Evolutionary conservation across 768 basidiomycete species (phyloP), one percentile per base, ranked within the genome.

Genomic region (Leccinum boreale): DNA sequence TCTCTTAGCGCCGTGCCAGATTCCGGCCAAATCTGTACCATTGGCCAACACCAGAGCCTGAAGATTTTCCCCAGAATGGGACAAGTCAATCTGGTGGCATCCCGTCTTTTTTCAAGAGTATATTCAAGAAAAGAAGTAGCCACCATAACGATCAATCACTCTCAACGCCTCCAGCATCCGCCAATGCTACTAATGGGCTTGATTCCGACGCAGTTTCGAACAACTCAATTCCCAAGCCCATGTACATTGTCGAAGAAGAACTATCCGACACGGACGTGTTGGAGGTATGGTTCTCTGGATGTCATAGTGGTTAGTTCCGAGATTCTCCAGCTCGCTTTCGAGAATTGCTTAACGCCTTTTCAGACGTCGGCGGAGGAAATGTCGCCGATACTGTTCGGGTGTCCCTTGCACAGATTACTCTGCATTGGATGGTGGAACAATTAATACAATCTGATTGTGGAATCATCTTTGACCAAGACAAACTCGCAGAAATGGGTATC

Each of bases 271-370:
- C 81, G 3, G 83, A 90, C 68, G 83, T 90, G 14, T 67, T 85
- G 12, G 90, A 93, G 67, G 89, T 92, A 3, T 93, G 89, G 89
- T 93, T 93, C 63, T 64, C 83, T 6, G 90, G 90, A 2, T 83
- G 84, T 59, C 90, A 92, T 63, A 67, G 73, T 45, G 89, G 89
- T 90, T 58, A 55, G 84, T 70, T 42, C 31, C 35, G 12, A 4
- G 28, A 48, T 31, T 39, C 3, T 35, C 31, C 1, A 21, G 8
- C 28, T 47, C 11, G 17, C n/a, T 53, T 44, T 48, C 7, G 19
- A 12, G 23, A 36, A 50, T 55, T 48, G 19, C 58, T 59, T 2
- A 55, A 2, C 7, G 8, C 31, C 39, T 39, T 50, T 52, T 24
- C 50, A 89, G 89, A 91, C 66, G 75, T 92, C 19, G 90, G 90